Evolutionary conservation across 495 filamentous ascomycete species (phyloP).

Genomic region (Podospora comata): DNA sequence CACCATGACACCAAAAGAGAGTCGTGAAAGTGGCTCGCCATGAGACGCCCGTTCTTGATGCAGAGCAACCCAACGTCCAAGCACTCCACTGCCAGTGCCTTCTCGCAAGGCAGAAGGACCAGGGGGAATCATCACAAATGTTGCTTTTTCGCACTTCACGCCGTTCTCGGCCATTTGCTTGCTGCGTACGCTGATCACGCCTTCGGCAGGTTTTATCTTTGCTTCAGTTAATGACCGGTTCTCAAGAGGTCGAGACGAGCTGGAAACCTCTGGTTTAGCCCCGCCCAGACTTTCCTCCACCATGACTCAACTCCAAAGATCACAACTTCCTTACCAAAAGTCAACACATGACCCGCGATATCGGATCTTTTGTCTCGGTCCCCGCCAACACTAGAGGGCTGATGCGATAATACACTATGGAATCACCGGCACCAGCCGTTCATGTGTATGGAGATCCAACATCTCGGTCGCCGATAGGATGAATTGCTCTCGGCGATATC

Average conservation of each 20-base stretch:
- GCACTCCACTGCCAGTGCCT: not conserved
- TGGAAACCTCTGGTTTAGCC: not conserved
- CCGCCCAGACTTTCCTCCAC: conserved; percentile 15
- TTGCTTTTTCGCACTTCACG: not conserved
- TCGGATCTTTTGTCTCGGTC: conserved; percentile 4
- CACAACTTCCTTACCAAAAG: not conserved
- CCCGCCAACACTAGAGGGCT: not conserved
- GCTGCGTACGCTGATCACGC: not conserved
- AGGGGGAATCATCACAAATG: not conserved
- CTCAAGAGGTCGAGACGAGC: not conserved
- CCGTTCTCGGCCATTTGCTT: not conserved
- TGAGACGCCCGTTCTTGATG: not conserved
- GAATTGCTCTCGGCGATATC: not conserved
- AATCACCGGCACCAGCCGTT: not conserved
- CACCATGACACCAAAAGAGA: not conserved
- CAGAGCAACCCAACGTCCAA: conserved; percentile 11
- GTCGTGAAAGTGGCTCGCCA: not conserved
- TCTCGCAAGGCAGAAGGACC: not conserved
- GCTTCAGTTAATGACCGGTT: not conserved
- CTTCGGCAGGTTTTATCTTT: not conserved
- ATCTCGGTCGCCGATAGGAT: not conserved
- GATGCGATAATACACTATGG: not conserved
- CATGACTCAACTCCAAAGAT: conserved; percentile 17
- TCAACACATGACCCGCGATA: conserved; percentile 8
- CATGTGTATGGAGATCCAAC: not conserved